phyloP scores from a whole-genome alignment of 1,284 basidiomycete genomes.

The Polyporus tsugae region DNA sequence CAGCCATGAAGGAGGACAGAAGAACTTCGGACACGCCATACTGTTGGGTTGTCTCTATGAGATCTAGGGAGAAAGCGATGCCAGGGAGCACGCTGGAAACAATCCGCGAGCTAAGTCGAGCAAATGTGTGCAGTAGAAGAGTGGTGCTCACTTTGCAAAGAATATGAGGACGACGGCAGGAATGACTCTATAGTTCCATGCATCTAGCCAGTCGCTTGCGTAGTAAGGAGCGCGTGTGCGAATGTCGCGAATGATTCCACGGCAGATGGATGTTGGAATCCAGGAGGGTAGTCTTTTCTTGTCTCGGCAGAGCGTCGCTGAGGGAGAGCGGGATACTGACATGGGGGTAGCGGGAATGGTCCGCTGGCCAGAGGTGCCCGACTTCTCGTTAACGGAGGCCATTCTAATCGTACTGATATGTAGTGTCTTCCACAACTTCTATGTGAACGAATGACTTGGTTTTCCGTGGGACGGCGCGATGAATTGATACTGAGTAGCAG shows the following conservation, averaged over 20 bases:
- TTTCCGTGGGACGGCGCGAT: background rate
- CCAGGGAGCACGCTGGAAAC: conserved; percentile 79
- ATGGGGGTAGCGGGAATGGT: background rate
- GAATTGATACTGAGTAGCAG: background rate
- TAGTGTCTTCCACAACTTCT: background rate
- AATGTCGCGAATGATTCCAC: conserved; percentile 85
- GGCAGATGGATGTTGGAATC: conserved; percentile 51
- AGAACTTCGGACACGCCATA: conserved; percentile 93
- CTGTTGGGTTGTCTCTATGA: conserved; percentile 90
- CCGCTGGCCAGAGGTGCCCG: background rate
- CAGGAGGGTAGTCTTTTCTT: conserved; percentile 21
- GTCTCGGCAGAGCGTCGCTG: conserved; percentile 33
- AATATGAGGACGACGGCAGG: conserved; percentile 82
- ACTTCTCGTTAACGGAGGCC: background rate
- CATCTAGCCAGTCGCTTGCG: conserved; percentile 86
- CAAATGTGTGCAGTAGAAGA: background rate
- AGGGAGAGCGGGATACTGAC: conserved; percentile 28
- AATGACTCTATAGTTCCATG: conserved; percentile 87
- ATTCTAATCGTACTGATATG: background rate
- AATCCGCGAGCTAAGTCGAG: background rate
- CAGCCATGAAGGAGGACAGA: conserved; percentile 85
- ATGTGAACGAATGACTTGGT: background rate
- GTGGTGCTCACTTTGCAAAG: conserved; percentile 72
- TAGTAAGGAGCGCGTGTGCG: conserved; percentile 83
- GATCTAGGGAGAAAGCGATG: conserved; percentile 91